Percentiles rank a stretch among this genome's conserved stretches.
These are phyloP conservation scores for Microstegium vimineum DNA, from an alignment of 176 grass and related monocot genomes.

Conservation along the genomic window DNA sequence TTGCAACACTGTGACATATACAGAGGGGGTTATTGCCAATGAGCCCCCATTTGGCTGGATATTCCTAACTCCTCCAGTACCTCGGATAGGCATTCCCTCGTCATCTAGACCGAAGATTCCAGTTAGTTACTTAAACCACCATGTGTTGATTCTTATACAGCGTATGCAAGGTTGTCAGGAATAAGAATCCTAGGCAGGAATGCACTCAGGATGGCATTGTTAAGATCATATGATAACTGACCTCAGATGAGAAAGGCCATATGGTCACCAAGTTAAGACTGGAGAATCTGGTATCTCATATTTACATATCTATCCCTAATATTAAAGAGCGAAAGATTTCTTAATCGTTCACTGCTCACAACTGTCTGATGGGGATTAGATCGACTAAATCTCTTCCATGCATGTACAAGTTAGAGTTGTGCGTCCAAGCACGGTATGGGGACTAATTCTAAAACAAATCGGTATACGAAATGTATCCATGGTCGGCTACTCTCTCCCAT, in stretches of 20 bases:
- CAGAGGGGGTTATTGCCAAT: conserved; percentile 34
- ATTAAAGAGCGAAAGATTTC: not conserved
- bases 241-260: not conserved
- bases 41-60: conserved; percentile 44
- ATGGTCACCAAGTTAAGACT: not conserved
- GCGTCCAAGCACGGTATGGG: not conserved
- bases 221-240: not conserved
- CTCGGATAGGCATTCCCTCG: conserved; percentile 27
- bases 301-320: not conserved
- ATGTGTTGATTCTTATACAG: not conserved
- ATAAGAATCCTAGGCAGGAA: not conserved
- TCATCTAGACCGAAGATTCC: conserved; percentile 59
- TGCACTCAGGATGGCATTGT: not conserved
- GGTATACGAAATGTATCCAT: not conserved
- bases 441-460: not conserved
- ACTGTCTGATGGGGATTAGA: not conserved
- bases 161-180: not conserved
- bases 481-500: not conserved
- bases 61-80: conserved; percentile 45
- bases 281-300: not conserved
- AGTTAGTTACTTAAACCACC: conserved; percentile 19
- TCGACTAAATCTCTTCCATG: too few species aligned
- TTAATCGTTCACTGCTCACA: not conserved
- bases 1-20: conserved; percentile 69
- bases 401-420: not conserved